These are phyloP conservation scores for Perkinsus olseni DNA, from an alignment of 169 alveolate genomes.

Conservation along the genomic window DNA sequence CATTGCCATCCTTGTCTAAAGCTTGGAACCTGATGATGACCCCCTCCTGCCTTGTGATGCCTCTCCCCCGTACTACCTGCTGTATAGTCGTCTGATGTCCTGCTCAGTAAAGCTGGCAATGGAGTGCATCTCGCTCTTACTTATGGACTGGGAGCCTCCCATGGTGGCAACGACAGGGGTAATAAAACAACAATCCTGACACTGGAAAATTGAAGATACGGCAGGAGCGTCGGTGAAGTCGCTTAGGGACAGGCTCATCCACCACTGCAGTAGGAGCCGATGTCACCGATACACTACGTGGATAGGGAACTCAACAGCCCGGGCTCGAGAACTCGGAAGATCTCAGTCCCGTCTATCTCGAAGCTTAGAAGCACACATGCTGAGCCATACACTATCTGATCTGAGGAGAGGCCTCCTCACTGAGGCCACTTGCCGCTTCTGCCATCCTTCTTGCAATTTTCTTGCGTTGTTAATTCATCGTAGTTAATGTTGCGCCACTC, in stretches of 20 bases:
- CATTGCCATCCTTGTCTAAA: constrained; percentile 69
- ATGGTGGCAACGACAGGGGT: background rate
- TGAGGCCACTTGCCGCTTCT: background rate
- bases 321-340: too few relatives aligned
- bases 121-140: background rate
- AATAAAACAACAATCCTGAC: background rate
- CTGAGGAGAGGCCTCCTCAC: background rate
- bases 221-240: too few relatives aligned
- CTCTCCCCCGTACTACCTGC: constrained; percentile 24
- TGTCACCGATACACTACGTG: too few relatives aligned
- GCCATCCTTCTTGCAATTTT: background rate
- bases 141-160: background rate
- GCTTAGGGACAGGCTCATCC: too few relatives aligned
- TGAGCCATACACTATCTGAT: background rate
- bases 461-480: too few relatives aligned
- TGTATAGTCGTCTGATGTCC: constrained; percentile 67
- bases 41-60: too few relatives aligned
- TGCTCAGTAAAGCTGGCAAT: constrained; percentile 54
- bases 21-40: constrained; percentile 45
- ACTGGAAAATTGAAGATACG: too few relatives aligned
- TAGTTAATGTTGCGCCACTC: background rate
- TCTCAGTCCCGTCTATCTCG: too few relatives aligned
- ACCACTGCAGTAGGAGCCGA: too few relatives aligned
- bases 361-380: background rate
- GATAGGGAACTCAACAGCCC: too few relatives aligned